Evolutionary conservation across 768 basidiomycete species (phyloP), one percentile per base, ranked within the genome.

Genomic region (Agaricus sinodeliciosus): DNA sequence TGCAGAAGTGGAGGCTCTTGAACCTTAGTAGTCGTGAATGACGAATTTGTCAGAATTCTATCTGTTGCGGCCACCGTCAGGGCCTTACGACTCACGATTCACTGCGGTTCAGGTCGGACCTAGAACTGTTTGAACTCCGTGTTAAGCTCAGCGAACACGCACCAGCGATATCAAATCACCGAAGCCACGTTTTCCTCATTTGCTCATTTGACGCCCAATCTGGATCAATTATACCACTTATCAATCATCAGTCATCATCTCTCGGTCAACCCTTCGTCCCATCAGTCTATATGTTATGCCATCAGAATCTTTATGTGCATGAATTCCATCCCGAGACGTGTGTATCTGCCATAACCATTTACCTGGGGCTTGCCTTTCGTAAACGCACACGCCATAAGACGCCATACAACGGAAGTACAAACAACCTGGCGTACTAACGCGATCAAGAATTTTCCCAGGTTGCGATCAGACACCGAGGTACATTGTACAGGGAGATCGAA

Each of bases 161-260:
- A 43, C 42, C 5, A 50, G 49, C 43, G 40, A 50, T 35, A 50
- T 25, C 49, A 43, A 43, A 50, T 50, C 49, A 50, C 49, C 49
- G 49, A 43, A 50, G 8, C 41, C 49, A 50, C 49, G 49, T 50
- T 50, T n/a, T 26, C 11, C 31, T 50, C 49, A 50, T 50, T 43
- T 34, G 42, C 43, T 43, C 15, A 50, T 50, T 43, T 42, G n/a
- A 49, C 15, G 16, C 31, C 31, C 7, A 3, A 5, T 5, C 31
- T 31, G 48, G 19, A 27, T 49, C 39, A 49, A 41, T 27, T 9
- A 50, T 50, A 34, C 41, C 40, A 50, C 27, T 22, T 50, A 43
- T 50, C 49, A 43, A 49, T 41, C 48, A 49, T 49, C 48, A 42
- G 39, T 22, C 41, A 41, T 49, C 48, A 35, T 27, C 18, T 12